These are phyloP conservation scores for Fusarium guadeloupense DNA, from an alignment of 2,329 filamentous ascomycete genomes.

Conservation along the genomic window DNA sequence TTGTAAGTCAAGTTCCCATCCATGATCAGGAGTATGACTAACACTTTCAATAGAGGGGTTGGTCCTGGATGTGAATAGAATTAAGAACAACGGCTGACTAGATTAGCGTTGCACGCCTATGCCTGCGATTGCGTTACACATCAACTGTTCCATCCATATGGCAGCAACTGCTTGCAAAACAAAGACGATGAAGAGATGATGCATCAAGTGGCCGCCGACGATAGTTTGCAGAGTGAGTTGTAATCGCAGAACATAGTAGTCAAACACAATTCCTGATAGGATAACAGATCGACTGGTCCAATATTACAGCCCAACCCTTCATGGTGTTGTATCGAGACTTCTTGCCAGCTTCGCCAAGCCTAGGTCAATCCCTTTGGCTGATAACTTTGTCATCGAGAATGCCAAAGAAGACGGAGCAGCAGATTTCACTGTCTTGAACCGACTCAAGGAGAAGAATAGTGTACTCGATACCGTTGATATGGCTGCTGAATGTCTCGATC, in stretches of 20 bases:
- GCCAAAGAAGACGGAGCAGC: slow-evolving; percentile 57
- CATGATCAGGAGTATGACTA: slow-evolving; percentile 5
- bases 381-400: slow-evolving; percentile 66
- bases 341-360: slow-evolving; percentile 62
- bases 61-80: slow-evolving; percentile 8
- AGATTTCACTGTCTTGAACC: slow-evolving; percentile 66
- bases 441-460: slow-evolving; percentile 62
- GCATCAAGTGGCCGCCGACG: slow-evolving; percentile 73
- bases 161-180: slow-evolving; percentile 66
- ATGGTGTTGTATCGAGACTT: slow-evolving; percentile 57
- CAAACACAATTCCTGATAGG: slow-evolving; percentile 14
- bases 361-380: slow-evolving; percentile 66
- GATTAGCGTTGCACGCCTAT: slow-evolving; percentile 66
- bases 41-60: slow-evolving; percentile 44
- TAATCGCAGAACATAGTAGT: neutral
- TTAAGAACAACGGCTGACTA: slow-evolving; percentile 25
- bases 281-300: slow-evolving; percentile 65
- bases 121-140: slow-evolving; percentile 75
- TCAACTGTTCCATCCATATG: slow-evolving; percentile 74
- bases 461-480: slow-evolving; percentile 63
- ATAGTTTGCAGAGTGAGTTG: slow-evolving; percentile 70
- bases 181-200: slow-evolving; percentile 70
- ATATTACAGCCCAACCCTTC: slow-evolving; percentile 64
- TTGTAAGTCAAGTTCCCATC: slow-evolving; percentile 54
- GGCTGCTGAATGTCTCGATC: slow-evolving; percentile 75